These are phyloP conservation scores for Saccharomyces paradoxus DNA, from an alignment of 805 yeast genomes.

Conservation along the genomic window DNA sequence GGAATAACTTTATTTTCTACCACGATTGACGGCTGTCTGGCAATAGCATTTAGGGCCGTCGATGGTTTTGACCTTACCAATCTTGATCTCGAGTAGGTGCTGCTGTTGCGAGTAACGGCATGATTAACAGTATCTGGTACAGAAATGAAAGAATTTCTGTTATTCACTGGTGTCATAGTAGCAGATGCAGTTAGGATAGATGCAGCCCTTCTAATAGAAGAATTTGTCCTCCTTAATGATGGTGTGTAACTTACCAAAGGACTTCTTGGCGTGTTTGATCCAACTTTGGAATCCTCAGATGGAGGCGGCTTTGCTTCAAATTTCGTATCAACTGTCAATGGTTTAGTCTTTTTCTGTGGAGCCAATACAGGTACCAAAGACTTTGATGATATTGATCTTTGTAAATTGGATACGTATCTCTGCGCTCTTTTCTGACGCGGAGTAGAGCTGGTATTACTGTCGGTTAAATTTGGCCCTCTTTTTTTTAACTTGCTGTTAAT, in stretches of 20 bases:
- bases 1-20: conserved; percentile 31
- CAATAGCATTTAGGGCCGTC: conserved; percentile 19
- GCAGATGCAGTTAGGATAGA: conserved; percentile 24
- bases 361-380: conserved; percentile 15
- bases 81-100: conserved; percentile 3
- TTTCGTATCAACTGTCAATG: not conserved
- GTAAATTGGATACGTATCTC: conserved; percentile 22
- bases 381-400: conserved; percentile 21
- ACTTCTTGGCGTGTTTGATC: not conserved
- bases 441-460: conserved; percentile 14
- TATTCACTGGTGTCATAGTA: not conserved
- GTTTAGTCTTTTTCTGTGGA: not conserved
- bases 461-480: conserved; percentile 1
- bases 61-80: conserved; percentile 25
- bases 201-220: conserved; percentile 32
- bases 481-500: not conserved
- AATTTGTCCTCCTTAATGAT: conserved; percentile 29
- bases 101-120: not conserved
- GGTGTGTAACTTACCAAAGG: conserved; percentile 1
- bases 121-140: not conserved
- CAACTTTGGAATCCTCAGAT: not conserved
- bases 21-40: conserved; percentile 30
- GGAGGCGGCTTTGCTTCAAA: not conserved
- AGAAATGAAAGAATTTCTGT: not conserved
- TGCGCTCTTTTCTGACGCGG: conserved; percentile 26